phyloP scores from a whole-genome alignment of 2,329 filamentous ascomycete species.

The Sporothrix phasma region DNA sequence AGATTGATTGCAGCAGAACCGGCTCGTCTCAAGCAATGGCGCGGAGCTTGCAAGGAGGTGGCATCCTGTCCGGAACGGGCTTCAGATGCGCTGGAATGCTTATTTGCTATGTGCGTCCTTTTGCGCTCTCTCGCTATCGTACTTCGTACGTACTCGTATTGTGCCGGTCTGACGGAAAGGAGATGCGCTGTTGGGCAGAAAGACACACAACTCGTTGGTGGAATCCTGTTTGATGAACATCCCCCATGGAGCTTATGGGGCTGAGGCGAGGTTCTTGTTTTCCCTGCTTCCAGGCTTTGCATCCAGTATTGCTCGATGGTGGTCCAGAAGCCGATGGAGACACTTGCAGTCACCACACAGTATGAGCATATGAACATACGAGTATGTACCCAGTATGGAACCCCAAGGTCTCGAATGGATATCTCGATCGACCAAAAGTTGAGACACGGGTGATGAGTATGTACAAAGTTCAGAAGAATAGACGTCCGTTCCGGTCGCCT shows the following conservation, averaged over 20 bases:
- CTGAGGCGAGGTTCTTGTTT: neutral
- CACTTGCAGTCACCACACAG: neutral
- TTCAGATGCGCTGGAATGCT: neutral
- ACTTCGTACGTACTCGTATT: too few species aligned
- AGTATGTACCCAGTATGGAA: too few species aligned
- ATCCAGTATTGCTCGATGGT: neutral
- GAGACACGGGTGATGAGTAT: neutral
- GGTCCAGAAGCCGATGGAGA: neutral
- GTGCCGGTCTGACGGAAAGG: too few species aligned
- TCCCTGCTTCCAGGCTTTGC: neutral
- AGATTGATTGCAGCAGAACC: neutral
- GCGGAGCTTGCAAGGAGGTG: neutral
- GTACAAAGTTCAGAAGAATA: too few species aligned
- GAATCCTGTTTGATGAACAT: slow-evolving; percentile 1
- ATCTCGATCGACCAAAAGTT: neutral
- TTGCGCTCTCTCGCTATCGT: too few species aligned
- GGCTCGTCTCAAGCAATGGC: neutral
- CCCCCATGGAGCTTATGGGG: neutral
- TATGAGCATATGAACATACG: neutral
- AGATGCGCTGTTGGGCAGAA: neutral
- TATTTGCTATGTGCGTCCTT: neutral
- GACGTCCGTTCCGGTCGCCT: too few species aligned
- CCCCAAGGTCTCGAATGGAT: neutral
- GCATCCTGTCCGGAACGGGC: too few species aligned
- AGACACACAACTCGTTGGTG: too few species aligned